A percentile compares a stretch with the other conserved stretches of the same genome.
Conservation (phyloP, 345 rosid species). For the Populus davidiana region DNA sequence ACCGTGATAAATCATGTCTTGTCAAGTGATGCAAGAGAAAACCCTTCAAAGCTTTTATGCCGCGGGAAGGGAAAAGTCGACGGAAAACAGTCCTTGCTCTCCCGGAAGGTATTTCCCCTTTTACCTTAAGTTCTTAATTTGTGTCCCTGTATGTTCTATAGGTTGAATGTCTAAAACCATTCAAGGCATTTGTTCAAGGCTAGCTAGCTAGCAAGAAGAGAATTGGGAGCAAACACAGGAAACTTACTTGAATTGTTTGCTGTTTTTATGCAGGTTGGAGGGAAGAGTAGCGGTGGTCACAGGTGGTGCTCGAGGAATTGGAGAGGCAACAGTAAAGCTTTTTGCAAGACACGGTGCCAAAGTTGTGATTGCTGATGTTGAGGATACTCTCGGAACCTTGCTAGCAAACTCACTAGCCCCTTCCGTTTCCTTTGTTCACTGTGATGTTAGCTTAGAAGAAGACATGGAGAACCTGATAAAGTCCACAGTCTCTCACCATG, state of each 20-base stretch:
- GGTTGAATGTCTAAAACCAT: no score
- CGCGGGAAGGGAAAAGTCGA: conserved; percentile 28
- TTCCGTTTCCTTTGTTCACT: conserved; percentile 51
- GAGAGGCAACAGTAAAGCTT: conserved; percentile 62
- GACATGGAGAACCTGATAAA: conserved; percentile 55
- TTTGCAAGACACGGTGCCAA: conserved; percentile 74
- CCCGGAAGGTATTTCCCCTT: conserved; percentile 44
- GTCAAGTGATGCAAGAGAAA: conserved; percentile 50
- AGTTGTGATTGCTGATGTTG: conserved; percentile 73
- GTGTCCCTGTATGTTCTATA: background rate
- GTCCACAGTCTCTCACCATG: conserved; percentile 48
- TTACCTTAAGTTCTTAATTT: background rate
- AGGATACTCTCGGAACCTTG: conserved; percentile 43
- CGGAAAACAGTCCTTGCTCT: conserved; percentile 25
- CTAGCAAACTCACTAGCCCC: conserved; percentile 48
- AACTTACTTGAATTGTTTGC: background rate
- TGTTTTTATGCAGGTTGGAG: conserved; percentile 48
- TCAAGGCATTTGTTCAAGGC: background rate
- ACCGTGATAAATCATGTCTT: conserved; percentile 36
- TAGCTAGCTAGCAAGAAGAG: no score
- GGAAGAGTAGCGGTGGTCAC: conserved; percentile 77
- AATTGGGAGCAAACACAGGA: no score
- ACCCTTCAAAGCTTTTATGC: conserved; percentile 44
- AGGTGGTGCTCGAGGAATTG: conserved; percentile 83
- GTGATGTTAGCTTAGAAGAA: conserved; percentile 64